These are phyloP conservation scores for Suillus placidus DNA, from an alignment of 768 basidiomycete genomes.

Conservation along the genomic window DNA sequence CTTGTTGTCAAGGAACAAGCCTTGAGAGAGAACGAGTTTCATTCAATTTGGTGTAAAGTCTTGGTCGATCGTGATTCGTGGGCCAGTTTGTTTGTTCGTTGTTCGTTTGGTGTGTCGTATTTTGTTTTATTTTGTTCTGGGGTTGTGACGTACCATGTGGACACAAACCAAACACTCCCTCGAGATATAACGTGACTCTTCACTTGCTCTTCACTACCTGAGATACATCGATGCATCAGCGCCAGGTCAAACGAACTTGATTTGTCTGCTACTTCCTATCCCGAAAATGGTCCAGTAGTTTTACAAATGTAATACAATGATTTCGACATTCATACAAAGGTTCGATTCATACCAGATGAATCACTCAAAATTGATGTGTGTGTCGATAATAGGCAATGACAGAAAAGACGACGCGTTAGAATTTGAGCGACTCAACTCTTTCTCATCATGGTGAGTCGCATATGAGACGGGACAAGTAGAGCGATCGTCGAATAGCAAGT, in stretches of 20 bases:
- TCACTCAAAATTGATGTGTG: background rate
- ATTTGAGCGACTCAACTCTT: constrained; percentile 24
- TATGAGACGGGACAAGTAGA: background rate
- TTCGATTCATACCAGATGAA: background rate
- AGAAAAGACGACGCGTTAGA: constrained; percentile 26
- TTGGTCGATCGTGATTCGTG: background rate
- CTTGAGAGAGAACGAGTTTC: background rate
- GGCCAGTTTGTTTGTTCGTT: background rate
- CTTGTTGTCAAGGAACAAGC: constrained; percentile 1
- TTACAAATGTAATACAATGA: background rate
- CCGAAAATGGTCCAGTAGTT: background rate
- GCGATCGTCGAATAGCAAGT: constrained; percentile 24
- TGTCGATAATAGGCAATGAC: background rate
- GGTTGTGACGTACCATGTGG: background rate
- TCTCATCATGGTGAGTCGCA: constrained; percentile 15
- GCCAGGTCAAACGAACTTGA: background rate
- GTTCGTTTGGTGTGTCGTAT: background rate
- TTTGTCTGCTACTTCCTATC: background rate
- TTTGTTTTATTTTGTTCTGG: background rate
- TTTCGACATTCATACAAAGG: background rate
- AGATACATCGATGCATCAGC: background rate
- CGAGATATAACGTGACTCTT: background rate
- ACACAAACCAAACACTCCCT: background rate
- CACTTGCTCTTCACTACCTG: no score
- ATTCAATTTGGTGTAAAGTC: background rate